Conservation (phyloP, 2,329 filamentous ascomycete genomes). For the Penicillium oxalicum region DNA sequence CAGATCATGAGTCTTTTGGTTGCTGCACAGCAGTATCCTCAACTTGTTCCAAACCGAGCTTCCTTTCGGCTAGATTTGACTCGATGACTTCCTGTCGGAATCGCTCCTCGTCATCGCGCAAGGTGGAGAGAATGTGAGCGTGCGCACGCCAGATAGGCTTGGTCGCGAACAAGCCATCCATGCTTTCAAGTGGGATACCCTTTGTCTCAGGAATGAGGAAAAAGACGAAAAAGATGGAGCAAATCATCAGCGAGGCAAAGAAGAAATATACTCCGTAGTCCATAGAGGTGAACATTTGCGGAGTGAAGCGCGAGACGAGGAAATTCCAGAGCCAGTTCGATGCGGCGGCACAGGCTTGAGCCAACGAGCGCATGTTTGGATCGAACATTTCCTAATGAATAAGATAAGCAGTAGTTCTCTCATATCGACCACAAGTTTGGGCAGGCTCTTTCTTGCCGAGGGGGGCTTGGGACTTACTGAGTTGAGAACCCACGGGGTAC, state of each 20-base stretch:
- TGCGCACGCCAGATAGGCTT: constrained; percentile 36
- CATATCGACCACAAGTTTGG: not conserved
- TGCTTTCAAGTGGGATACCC: constrained; percentile 57
- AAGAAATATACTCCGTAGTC: constrained; percentile 64
- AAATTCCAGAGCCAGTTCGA: constrained; percentile 38
- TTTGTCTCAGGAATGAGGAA: constrained; percentile 63
- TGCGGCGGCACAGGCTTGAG: constrained; percentile 59
- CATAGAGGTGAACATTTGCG: constrained; percentile 40
- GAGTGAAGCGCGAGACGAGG: constrained; percentile 35
- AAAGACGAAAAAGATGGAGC: constrained; percentile 54
- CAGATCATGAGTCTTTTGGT: constrained; percentile 7
- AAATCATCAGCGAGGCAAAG: constrained; percentile 59
- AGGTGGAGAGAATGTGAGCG: constrained; percentile 24
- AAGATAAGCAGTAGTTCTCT: constrained; percentile 7
- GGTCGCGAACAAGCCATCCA: constrained; percentile 55
- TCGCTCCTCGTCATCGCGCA: constrained; percentile 31
- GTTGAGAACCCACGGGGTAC: constrained; percentile 71
- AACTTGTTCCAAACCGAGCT: constrained; percentile 15
- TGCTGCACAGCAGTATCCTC: constrained; percentile 8
- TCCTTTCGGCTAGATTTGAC: constrained; percentile 13
- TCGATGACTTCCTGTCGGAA: constrained; percentile 27
- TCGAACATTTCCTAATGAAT: constrained; percentile 61
- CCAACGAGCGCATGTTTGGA: constrained; percentile 61
- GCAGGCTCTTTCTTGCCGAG: not conserved
- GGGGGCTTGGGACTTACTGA: constrained; percentile 29